These are phyloP conservation scores for Priceomyces carsonii DNA, from an alignment of 805 yeast species.

Conservation along the genomic window DNA sequence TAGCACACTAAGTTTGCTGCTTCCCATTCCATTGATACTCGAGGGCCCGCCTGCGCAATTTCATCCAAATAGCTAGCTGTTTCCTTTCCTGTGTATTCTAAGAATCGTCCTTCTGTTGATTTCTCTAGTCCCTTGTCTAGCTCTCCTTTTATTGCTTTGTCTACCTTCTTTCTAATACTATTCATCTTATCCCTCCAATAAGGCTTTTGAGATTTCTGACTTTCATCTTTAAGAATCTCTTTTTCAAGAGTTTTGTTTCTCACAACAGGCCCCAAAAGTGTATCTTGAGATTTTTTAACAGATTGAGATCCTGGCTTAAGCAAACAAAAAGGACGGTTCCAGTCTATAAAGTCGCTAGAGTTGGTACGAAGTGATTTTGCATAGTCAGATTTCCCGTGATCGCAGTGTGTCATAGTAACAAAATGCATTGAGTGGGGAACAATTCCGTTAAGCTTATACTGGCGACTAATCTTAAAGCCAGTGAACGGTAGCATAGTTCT, in stretches of 20 bases:
- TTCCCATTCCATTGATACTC: conserved; percentile 24
- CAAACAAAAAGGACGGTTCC: conserved; percentile 51
- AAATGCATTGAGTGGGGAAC: conserved; percentile 42
- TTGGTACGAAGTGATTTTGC: conserved; percentile 35
- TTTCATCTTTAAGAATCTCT: neutral
- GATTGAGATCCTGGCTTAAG: conserved; percentile 27
- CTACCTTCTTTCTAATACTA: neutral
- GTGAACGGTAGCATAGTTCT: conserved; percentile 41
- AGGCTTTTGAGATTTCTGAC: neutral
- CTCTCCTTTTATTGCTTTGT: conserved; percentile 8
- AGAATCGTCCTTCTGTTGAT: conserved; percentile 13
- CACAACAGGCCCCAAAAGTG: conserved; percentile 4
- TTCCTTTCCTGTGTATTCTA: conserved; percentile 23
- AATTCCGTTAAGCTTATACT: conserved; percentile 41
- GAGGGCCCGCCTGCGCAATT: conserved; percentile 15
- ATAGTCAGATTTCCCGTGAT: conserved; percentile 48
- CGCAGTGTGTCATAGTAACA: conserved; percentile 52
- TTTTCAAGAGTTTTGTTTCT: neutral
- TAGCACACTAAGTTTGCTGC: conserved; percentile 44
- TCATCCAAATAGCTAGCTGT: conserved; percentile 16
- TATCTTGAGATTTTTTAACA: conserved; percentile 11
- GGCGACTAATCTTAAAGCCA: conserved; percentile 57
- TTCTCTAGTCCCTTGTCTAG: conserved; percentile 19
- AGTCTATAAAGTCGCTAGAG: conserved; percentile 40
- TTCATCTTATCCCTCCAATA: neutral